phyloP scores from a whole-genome alignment of 345 rosid species.

The Boechera stricta region DNA sequence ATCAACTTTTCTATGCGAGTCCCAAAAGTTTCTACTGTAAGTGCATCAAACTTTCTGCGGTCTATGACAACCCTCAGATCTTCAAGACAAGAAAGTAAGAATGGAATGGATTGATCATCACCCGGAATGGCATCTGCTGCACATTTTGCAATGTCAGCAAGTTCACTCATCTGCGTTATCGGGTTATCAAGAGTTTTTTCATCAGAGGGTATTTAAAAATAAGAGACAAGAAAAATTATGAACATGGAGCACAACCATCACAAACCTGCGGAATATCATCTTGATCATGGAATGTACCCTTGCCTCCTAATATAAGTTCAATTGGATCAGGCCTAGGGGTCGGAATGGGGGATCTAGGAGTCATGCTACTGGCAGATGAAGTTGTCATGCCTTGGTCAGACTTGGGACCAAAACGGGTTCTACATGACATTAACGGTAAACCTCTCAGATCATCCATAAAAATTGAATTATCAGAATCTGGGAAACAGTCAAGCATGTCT shows the following conservation, averaged over 20 bases:
- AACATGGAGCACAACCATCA: constrained; percentile 20
- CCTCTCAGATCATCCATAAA: constrained; percentile 94
- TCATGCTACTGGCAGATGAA: constrained; percentile 98
- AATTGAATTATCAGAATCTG: constrained; percentile 78
- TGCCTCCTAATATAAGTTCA: constrained; percentile 84
- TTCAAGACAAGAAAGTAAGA: constrained; percentile 79
- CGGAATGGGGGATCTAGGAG: constrained; percentile 94
- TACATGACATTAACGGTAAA: constrained; percentile 91
- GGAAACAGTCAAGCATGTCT: constrained; percentile 98
- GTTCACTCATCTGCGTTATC: constrained; percentile 85
- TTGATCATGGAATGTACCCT: constrained; percentile 78
- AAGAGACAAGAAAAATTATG: constrained; percentile 23
- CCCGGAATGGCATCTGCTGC: constrained; percentile 79
- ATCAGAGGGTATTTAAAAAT: background rate
- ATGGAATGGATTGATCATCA: constrained; percentile 73
- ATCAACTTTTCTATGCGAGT: constrained; percentile 92
- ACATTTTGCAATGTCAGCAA: constrained; percentile 97
- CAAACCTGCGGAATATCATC: constrained; percentile 91
- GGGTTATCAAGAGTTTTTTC: constrained; percentile 36
- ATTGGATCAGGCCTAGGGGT: constrained; percentile 94
- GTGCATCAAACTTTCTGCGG: constrained; percentile 92
- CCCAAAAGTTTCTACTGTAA: constrained; percentile 96
- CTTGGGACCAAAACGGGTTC: constrained; percentile 93
- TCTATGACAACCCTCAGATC: constrained; percentile 82
- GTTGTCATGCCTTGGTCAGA: constrained; percentile 98